Base-by-base conservation (phyloP, 73 alveolate genomes). In the Stentor roeselii region DNA sequence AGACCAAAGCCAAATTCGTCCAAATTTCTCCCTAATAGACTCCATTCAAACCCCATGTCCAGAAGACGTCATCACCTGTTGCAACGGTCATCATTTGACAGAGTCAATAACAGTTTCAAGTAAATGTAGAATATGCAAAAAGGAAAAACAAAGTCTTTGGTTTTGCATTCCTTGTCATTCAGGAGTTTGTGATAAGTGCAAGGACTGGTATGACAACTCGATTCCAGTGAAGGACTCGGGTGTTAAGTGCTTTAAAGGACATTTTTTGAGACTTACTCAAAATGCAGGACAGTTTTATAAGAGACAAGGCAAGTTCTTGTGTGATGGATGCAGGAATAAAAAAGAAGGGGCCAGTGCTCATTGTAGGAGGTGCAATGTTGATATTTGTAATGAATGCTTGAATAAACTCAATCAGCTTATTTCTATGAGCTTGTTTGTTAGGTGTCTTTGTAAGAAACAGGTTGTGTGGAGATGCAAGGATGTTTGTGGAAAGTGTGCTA, bases 301-400 rank as follows among this genome's bases (percentile, higher is more conserved):
- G 2, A 67, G 37, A 67, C 21, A 67, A 21, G 80, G 80, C 42
- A 34, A 30, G 37, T 67, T 67, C 34, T 67, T 67, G 34, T 67
- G 80, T 67, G 80, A 67, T 67, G 37, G 41, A 21, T 67, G 80
- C 42, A 36, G 21, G 21, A 32, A 21, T 0, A 67, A 67, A 2
- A 30, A n/a, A 30, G 34, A n/a, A 27, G 80, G 80, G 37, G 37
- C 80, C 14, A 67, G 80, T 67, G 41, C 80, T n/a, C 80, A 67
- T 21, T 67, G 80, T 32, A 21, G 80, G 34, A 67, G 27, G 27
- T 67, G 80, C 41, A 67, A 67, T 2, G n/a, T 67, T 67, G 80
- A 67, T 2, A 30, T 67, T 21, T 67, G 80, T 67, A 32, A 15
- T 67, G 80, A 67, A 11, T 67, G 80, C 42, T 67, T 30, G 14